Conservation (phyloP, 176 grass and related monocot species). For the Zizania latifolia region DNA sequence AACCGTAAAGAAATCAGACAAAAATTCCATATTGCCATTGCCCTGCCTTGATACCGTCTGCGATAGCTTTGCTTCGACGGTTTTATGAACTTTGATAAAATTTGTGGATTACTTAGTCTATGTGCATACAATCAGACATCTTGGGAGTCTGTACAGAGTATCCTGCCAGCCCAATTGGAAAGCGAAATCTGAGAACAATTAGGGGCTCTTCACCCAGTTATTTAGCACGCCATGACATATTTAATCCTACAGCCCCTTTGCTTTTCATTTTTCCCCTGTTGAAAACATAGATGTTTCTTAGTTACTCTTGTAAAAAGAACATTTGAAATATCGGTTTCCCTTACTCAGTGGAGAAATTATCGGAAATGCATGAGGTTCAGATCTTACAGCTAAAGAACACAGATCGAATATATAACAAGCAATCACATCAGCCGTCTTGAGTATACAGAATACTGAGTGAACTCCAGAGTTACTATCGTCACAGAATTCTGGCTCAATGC, state of each 20-base stretch:
- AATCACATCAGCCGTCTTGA: background rate
- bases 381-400: background rate
- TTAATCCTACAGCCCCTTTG: background rate
- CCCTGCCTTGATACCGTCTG: background rate
- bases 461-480: background rate
- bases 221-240: background rate
- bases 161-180: background rate
- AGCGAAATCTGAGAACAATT: background rate
- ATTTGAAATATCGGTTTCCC: background rate
- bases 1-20: background rate
- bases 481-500: slow-evolving; percentile 11
- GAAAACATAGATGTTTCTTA: background rate
- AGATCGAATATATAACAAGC: background rate
- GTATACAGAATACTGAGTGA: background rate
- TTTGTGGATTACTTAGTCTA: background rate
- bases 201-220: background rate
- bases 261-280: background rate
- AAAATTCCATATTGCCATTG: background rate
- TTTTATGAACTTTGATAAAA: background rate
- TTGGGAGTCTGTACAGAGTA: background rate
- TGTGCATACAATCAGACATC: background rate
- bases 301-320: background rate
- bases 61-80: background rate
- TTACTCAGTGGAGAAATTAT: background rate
- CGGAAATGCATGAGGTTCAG: background rate